Conservation (phyloP, 2,329 filamentous ascomycete genomes). For the Pezicula neosporulosa region DNA sequence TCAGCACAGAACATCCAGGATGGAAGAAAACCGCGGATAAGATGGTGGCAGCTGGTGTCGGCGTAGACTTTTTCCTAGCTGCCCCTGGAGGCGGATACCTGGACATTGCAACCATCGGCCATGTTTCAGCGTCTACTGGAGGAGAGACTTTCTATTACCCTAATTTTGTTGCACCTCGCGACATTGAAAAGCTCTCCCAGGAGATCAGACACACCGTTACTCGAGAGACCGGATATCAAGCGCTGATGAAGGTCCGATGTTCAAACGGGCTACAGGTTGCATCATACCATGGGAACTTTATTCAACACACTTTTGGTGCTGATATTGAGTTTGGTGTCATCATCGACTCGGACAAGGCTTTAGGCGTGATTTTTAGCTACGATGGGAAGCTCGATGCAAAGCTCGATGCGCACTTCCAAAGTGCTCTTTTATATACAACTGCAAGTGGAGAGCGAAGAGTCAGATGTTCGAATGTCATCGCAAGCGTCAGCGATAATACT, state of each 20-base stretch:
- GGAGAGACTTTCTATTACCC: constrained; percentile 97
- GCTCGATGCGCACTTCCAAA: constrained; percentile 96
- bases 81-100: constrained; percentile 87
- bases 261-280: constrained; percentile 93
- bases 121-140: constrained; percentile 83
- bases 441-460: constrained; percentile 85
- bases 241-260: constrained; percentile 96
- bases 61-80: constrained; percentile 91
- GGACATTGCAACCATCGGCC: constrained; percentile 88
- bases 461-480: constrained; percentile 88
- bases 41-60: constrained; percentile 83
- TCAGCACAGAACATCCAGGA: constrained; percentile 82
- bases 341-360: constrained; percentile 89
- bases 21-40: constrained; percentile 86
- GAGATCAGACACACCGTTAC: constrained; percentile 86
- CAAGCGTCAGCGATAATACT: constrained; percentile 82
- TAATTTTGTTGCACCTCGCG: constrained; percentile 86
- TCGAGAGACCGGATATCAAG: constrained; percentile 90
- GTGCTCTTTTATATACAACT: constrained; percentile 90
- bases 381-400: constrained; percentile 97
- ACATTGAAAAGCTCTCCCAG: constrained; percentile 76
- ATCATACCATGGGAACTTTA: constrained; percentile 93
- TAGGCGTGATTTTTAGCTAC: constrained; percentile 88
- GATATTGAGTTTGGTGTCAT: constrained; percentile 92
- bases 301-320: constrained; percentile 91